Evolutionary conservation across 345 rosid species (phyloP).

Genomic region (Moricandia moricandioides): DNA sequence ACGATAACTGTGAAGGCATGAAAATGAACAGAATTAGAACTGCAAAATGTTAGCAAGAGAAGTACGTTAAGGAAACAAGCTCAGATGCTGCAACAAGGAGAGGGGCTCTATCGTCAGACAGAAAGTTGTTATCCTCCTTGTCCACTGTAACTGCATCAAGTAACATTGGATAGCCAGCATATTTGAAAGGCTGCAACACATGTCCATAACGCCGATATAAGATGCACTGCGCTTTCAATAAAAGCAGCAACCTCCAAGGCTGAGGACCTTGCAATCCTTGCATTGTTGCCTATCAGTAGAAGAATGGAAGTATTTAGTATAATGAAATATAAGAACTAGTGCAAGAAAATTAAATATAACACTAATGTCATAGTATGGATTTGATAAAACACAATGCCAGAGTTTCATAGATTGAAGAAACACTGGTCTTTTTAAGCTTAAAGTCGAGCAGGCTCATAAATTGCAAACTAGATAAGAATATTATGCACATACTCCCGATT

Average conservation of each 20-base stretch:
- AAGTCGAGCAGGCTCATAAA: slow-evolving; percentile 1
- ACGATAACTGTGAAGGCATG: slow-evolving; percentile 21
- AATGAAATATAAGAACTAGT: background rate
- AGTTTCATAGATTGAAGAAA: slow-evolving; percentile 5
- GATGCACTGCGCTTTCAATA: slow-evolving; percentile 95
- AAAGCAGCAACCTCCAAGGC: slow-evolving; percentile 93
- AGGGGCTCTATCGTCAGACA: slow-evolving; percentile 85
- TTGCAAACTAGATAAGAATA: background rate
- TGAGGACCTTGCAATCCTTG: slow-evolving; percentile 99
- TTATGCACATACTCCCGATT: background rate
- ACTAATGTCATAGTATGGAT: slow-evolving; percentile 7
- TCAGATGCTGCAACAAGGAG: slow-evolving; percentile 98
- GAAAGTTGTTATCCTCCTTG: slow-evolving; percentile 86
- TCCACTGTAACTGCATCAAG: slow-evolving; percentile 89
- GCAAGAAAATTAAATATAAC: background rate
- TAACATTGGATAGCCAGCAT: slow-evolving; percentile 99
- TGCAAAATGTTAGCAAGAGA: slow-evolving; percentile 11
- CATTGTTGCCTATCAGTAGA: slow-evolving; percentile 79
- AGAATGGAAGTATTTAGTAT: background rate
- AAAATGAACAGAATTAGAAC: slow-evolving; percentile 10
- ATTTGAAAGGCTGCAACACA: slow-evolving; percentile 91
- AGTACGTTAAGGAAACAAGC: slow-evolving; percentile 84
- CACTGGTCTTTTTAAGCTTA: background rate
- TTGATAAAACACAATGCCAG: slow-evolving; percentile 1
- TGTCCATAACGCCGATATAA: slow-evolving; percentile 80